These are phyloP conservation scores for Solanum chacoense DNA, from an alignment of 305 asterid genomes.

Conservation along the genomic window DNA sequence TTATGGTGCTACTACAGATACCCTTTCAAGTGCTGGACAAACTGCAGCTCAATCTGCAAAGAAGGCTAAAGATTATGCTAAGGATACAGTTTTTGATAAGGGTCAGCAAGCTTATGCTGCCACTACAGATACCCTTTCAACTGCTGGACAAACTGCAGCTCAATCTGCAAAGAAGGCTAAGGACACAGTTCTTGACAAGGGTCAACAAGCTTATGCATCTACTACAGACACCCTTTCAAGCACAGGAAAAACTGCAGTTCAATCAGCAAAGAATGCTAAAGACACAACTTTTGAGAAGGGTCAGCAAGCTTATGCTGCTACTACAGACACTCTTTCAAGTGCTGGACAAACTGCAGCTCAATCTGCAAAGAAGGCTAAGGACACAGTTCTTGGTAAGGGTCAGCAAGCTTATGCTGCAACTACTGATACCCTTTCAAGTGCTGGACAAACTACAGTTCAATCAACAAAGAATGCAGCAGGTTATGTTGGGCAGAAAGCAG, in stretches of 20 bases:
- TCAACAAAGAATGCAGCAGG: constrained; percentile 23
- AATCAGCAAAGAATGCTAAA: neutral
- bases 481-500: constrained; percentile 23
- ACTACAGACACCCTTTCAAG: neutral
- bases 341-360: neutral
- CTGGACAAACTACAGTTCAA: neutral
- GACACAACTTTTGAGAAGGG: neutral
- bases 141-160: neutral
- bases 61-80: neutral
- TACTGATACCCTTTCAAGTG: constrained; percentile 3
- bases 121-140: neutral
- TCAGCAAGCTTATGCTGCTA: neutral
- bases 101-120: constrained; percentile 4
- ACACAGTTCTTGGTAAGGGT: neutral
- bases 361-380: neutral
- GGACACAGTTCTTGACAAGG: neutral
- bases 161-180: neutral
- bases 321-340: neutral
- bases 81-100: neutral
- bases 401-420: neutral
- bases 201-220: neutral
- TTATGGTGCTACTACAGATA: neutral
- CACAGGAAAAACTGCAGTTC: neutral
- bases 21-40: neutral
- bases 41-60: neutral